Percentiles rank a stretch among this genome's conserved stretches.
phyloP scores from a whole-genome alignment of 345 rosid genomes.

The Brassica juncea region DNA sequence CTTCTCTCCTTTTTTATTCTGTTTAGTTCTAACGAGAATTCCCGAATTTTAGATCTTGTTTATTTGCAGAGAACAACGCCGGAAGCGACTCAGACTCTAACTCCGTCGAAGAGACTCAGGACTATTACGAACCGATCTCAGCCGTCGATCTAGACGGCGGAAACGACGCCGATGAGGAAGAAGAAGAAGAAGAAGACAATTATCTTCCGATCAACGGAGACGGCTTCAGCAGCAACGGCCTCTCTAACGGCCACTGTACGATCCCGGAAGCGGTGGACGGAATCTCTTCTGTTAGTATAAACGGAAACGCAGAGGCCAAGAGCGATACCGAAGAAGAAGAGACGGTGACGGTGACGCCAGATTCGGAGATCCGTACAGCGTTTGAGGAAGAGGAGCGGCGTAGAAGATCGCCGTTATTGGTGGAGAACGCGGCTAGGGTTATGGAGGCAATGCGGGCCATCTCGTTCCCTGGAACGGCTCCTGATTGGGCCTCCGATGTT shows the following conservation, averaged over 20 bases:
- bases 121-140: constrained; percentile 88
- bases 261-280: constrained; percentile 43
- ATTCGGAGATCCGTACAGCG: constrained; percentile 50
- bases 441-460: constrained; percentile 88
- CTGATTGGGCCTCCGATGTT: constrained; percentile 68
- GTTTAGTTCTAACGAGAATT: not conserved
- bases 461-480: constrained; percentile 66
- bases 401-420: constrained; percentile 65
- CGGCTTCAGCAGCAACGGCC: constrained; percentile 10
- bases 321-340: constrained; percentile 52
- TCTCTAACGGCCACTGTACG: constrained; percentile 51
- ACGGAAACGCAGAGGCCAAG: constrained; percentile 45
- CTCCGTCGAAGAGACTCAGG: constrained; percentile 46
- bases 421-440: constrained; percentile 62
- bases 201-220: not conserved
- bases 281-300: constrained; percentile 53
- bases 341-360: constrained; percentile 39
- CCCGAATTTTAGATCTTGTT: not conserved
- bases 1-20: not conserved
- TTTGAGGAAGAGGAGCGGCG: constrained; percentile 78
- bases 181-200: constrained; percentile 46
- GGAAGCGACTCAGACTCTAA: constrained; percentile 75
- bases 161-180: constrained; percentile 3
- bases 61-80: constrained; percentile 48
- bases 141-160: constrained; percentile 47